These are phyloP conservation scores for Solanum pinnatisectum DNA, from an alignment of 257 asterid genomes.

Conservation along the genomic window DNA sequence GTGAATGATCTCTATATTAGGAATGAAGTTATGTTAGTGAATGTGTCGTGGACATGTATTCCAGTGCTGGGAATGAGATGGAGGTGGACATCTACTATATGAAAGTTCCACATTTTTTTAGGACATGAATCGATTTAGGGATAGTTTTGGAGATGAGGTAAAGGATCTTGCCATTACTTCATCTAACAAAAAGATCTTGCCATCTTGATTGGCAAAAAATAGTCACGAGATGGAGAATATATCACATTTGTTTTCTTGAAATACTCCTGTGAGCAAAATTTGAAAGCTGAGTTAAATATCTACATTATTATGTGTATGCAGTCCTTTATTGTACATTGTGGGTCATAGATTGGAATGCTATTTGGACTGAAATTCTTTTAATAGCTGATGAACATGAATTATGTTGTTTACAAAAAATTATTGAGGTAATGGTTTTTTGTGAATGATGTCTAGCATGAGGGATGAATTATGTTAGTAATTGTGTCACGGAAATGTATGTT, in stretches of 20 bases:
- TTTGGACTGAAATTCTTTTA: background rate
- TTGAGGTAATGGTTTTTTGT: background rate
- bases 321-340: background rate
- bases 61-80: background rate
- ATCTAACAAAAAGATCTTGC: too few species aligned
- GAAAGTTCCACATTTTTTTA: background rate
- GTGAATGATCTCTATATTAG: background rate
- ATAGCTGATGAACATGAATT: background rate
- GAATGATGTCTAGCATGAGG: background rate
- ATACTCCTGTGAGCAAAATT: background rate
- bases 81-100: background rate
- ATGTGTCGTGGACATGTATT: background rate
- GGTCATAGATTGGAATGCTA: background rate
- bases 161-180: background rate
- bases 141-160: background rate
- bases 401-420: background rate
- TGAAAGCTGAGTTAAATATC: background rate
- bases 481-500: background rate
- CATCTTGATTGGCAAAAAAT: background rate
- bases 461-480: background rate
- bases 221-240: background rate
- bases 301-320: background rate
- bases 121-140: background rate
- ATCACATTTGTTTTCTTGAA: background rate
- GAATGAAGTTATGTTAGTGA: background rate